A percentile compares a stretch with the other conserved stretches of the same genome.
These are phyloP conservation scores for Debaryomyces castellii DNA, from an alignment of 805 yeast genomes.

Conservation along the genomic window DNA sequence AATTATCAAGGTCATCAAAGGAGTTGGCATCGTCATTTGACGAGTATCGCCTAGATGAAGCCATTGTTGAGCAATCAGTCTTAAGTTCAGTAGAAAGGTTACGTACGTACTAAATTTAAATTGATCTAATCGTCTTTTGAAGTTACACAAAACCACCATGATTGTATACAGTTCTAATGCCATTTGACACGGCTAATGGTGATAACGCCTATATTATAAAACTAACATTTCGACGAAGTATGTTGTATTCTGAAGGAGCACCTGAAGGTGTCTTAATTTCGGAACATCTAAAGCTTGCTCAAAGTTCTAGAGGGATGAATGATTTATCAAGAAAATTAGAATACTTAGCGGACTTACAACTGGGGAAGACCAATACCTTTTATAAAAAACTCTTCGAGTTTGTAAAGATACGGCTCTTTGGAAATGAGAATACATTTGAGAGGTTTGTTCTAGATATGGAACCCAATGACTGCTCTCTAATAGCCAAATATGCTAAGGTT, in stretches of 20 bases:
- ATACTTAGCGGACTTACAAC: constrained; percentile 9
- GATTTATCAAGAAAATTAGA: background rate
- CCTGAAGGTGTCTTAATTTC: background rate
- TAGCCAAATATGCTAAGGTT: constrained; percentile 47
- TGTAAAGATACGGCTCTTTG: constrained; percentile 20
- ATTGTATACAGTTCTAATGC: background rate
- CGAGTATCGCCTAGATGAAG: constrained; percentile 8
- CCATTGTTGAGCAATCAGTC: background rate
- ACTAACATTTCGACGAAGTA: too few relatives aligned
- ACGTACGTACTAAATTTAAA: background rate
- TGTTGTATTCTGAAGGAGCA: background rate
- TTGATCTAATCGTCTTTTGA: background rate
- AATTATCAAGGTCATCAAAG: constrained; percentile 64
- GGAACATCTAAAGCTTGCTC: background rate
- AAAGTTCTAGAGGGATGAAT: background rate
- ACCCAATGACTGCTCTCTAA: constrained; percentile 56
- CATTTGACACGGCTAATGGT: background rate
- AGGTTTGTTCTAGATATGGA: constrained; percentile 37
- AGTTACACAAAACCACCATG: background rate
- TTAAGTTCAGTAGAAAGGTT: background rate
- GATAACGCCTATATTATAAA: background rate
- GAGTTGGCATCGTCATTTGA: constrained; percentile 22
- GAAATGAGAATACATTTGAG: constrained; percentile 39
- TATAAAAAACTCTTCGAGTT: constrained; percentile 25
- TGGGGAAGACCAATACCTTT: constrained; percentile 16